phyloP scores from a whole-genome alignment of 495 filamentous ascomycete species.

The Immersiella caudata region DNA sequence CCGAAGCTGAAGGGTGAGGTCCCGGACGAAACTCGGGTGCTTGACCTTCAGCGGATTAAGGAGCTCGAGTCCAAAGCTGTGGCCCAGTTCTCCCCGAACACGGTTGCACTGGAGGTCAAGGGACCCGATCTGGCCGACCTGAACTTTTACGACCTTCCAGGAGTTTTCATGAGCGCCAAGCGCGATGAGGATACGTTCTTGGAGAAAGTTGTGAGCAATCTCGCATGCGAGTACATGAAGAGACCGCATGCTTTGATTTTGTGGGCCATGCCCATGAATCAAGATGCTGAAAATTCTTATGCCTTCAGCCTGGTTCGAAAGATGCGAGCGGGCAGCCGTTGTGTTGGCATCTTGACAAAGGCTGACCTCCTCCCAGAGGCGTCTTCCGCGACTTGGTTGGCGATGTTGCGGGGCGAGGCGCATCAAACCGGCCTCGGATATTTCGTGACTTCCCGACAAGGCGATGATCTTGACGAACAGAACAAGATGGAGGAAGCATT shows the following conservation, averaged over 20 bases:
- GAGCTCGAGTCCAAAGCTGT: slow-evolving; percentile 42
- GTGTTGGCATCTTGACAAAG: slow-evolving; percentile 79
- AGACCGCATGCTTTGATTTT: slow-evolving; percentile 70
- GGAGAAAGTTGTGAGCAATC: slow-evolving; percentile 65
- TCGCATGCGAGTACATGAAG: slow-evolving; percentile 67
- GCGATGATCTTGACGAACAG: slow-evolving; percentile 54
- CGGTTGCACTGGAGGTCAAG: slow-evolving; percentile 72
- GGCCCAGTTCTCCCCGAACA: slow-evolving; percentile 76
- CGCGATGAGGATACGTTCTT: slow-evolving; percentile 65
- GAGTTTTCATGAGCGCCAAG: slow-evolving; percentile 69
- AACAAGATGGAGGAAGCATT: slow-evolving; percentile 61
- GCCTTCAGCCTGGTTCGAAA: slow-evolving; percentile 64
- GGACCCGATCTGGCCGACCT: slow-evolving; percentile 68
- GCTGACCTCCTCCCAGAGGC: slow-evolving; percentile 64
- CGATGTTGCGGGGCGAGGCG: slow-evolving; percentile 58
- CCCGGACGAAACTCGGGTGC: slow-evolving; percentile 36
- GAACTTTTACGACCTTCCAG: slow-evolving; percentile 80
- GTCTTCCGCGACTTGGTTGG: slow-evolving; percentile 50
- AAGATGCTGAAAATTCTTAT: slow-evolving; percentile 71
- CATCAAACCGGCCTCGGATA: slow-evolving; percentile 66
- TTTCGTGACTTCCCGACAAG: slow-evolving; percentile 60
- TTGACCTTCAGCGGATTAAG: slow-evolving; percentile 31
- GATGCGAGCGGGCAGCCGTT: slow-evolving; percentile 60
- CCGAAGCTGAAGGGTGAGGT: slow-evolving; percentile 42
- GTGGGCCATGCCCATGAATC: slow-evolving; percentile 73